Evolutionary conservation across 2,329 filamentous ascomycete genomes (phyloP), one percentile per base, ranked within the genome.

Genomic region (Alternaria conjuncta): DNA sequence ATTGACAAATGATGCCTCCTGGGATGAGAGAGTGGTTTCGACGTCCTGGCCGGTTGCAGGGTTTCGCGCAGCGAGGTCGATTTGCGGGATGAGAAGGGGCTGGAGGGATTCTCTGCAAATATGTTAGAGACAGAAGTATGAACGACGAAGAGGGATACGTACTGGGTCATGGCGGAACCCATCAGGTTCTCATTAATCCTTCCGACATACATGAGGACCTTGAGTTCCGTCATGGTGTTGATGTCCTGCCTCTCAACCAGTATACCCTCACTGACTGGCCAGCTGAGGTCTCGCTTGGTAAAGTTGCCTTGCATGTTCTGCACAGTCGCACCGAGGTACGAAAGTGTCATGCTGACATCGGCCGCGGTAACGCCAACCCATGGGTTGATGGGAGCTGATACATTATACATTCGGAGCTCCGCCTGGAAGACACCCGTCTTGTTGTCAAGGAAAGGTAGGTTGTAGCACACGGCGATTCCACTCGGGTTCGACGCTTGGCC

Each of bases 401-500:
- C 81, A 78, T 90, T 89, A 81, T 89, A 96, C 63, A 96, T 82
- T 57, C 92, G 86, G 55, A 96, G 79, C 76, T 96, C 92, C 28
- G 92, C 92, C 79, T 92, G 87, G 76, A 96, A 96, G 15, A 88
- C 82, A 28, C 92, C 92, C 0, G 87, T 89, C 5, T 79, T 79
- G 70, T 87, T 88, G 80, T 95, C 86, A 61, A 93, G 85, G 43
- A 87, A 88, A 0, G 90, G 89, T 23, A 96, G 80, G 77, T 96
- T 96, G 82, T 95, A 96, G 85, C 93, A 96, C 51, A 92, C 87
- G 62, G 90, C 90, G 51, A 93, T 87, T 55, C 93, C 93, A 10
- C 91, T 90, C 6, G 91, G 91, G 69, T 94, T 95, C 23, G 87
- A 86, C 45, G 89, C 87, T 63, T 85, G 82, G 11, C 80, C 81